Percentiles rank a stretch among this genome's conserved stretches.
These are phyloP conservation scores for Eimeria mitis DNA, from an alignment of 169 alveolate genomes.

Conservation along the genomic window DNA sequence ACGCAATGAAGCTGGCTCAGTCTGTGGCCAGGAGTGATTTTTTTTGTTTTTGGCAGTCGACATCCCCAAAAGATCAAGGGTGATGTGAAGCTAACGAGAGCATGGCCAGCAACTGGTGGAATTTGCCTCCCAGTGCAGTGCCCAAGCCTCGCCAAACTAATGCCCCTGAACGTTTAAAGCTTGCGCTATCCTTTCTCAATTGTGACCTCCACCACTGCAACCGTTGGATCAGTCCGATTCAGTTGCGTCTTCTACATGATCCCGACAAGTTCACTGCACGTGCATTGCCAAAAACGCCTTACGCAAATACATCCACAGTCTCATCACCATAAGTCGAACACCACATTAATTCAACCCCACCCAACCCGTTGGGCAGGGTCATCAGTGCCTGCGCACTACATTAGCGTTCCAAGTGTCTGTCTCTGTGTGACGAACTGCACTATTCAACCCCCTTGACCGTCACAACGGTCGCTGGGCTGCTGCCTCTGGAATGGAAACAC, in stretches of 20 bases:
- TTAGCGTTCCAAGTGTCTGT: not conserved
- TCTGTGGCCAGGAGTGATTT: not conserved
- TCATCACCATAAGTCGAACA: not conserved
- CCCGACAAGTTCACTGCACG: not conserved
- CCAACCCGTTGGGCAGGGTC: not conserved
- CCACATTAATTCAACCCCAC: not conserved
- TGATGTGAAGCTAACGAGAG: not conserved
- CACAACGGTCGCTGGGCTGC: not conserved
- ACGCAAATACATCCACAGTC: not conserved
- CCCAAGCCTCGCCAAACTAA: not conserved
- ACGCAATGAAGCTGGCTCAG: not conserved
- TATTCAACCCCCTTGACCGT: not conserved
- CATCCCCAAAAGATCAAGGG: not conserved
- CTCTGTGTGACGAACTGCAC: not conserved
- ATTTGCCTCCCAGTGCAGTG: not conserved
- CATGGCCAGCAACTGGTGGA: not conserved
- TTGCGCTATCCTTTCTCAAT: not conserved
- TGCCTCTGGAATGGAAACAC: not conserved
- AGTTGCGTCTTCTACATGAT: not conserved
- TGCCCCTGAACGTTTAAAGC: not conserved
- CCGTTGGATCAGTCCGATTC: not conserved
- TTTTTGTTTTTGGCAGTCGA: not conserved
- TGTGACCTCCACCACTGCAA: not conserved
- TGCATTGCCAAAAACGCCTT: not conserved
- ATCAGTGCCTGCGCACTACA: conserved; percentile 9